Percentiles rank a stretch among this genome's conserved stretches.
Evolutionary conservation across 495 filamentous ascomycete genomes (phyloP).

Genomic region (Parathielavia appendiculata): DNA sequence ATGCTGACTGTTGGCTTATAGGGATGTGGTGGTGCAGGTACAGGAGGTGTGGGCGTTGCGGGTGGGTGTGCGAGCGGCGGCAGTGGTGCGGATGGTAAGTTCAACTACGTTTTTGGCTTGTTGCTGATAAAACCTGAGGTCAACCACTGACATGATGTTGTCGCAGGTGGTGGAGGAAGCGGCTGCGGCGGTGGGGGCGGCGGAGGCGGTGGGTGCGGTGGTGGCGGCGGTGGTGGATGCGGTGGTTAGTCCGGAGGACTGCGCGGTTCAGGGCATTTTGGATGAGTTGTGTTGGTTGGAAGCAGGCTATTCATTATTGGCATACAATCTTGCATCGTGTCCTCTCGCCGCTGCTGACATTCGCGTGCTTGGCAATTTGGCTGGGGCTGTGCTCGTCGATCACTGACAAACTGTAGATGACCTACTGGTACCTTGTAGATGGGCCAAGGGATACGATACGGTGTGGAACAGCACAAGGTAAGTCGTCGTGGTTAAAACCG

Average conservation of each 20-base stretch:
- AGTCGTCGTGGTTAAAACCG: no score
- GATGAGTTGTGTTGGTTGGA: no score
- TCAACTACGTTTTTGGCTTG: not conserved
- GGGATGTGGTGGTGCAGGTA: conserved; percentile 48
- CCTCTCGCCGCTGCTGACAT: no score
- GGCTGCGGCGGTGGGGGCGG: not conserved
- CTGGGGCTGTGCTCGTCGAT: no score
- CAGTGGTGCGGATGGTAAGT: conserved; percentile 11
- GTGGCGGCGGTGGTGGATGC: conserved; percentile 1
- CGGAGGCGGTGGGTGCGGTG: not conserved
- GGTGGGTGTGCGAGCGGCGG: conserved; percentile 3
- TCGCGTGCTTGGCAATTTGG: no score
- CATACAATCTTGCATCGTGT: no score
- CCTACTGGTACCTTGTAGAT: no score
- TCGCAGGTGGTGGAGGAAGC: not conserved
- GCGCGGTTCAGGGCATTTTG: not conserved
- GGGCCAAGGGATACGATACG: no score
- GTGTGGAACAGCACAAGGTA: no score
- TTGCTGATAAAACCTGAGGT: not conserved
- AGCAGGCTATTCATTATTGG: no score
- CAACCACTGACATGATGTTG: not conserved
- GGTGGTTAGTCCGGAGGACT: not conserved
- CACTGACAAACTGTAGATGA: no score
- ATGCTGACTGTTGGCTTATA: conserved; percentile 22
- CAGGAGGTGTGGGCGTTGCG: conserved; percentile 29